Conservation (phyloP, 495 filamentous ascomycete genomes). For the Podospora australis region DNA sequence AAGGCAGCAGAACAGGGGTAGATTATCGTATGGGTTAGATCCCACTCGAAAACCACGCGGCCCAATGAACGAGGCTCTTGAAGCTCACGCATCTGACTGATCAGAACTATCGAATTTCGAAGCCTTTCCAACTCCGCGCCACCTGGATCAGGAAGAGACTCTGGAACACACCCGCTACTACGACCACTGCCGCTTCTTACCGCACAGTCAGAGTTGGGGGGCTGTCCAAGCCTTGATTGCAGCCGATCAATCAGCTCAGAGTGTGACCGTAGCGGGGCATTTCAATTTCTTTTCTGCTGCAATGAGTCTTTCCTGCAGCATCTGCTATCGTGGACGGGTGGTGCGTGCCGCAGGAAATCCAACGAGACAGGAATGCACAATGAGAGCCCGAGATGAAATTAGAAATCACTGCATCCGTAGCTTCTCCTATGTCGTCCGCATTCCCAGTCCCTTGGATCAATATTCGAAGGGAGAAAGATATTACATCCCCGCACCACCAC, state of each 20-base stretch:
- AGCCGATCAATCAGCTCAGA: conserved; percentile 8
- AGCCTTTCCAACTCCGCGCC: conserved; percentile 9
- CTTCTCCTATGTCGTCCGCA: not conserved
- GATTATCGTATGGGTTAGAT: too few species aligned
- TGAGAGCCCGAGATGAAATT: conserved; percentile 12
- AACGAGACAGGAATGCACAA: too few species aligned
- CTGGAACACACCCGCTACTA: too few species aligned
- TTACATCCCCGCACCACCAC: not conserved
- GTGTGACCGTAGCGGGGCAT: conserved; percentile 6
- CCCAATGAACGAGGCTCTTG: too few species aligned
- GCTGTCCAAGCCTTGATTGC: conserved; percentile 3
- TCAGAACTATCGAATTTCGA: conserved; percentile 25
- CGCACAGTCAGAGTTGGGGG: not conserved
- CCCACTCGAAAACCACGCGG: conserved; percentile 11
- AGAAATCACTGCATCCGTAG: too few species aligned
- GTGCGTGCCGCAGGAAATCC: not conserved
- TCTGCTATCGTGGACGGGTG: conserved; percentile 14
- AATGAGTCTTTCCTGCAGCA: conserved; percentile 14
- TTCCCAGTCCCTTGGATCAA: conserved; percentile 29
- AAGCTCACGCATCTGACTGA: conserved; percentile 24
- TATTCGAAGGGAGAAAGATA: conserved; percentile 22
- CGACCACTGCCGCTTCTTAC: not conserved
- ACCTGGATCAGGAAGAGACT: too few species aligned
- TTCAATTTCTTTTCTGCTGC: conserved; percentile 16
- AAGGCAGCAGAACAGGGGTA: conserved; percentile 18